A percentile compares a stretch with the other conserved stretches of the same genome.
Conservation (phyloP, 495 filamentous ascomycete genomes). For the Talaromyces stipitatus region DNA sequence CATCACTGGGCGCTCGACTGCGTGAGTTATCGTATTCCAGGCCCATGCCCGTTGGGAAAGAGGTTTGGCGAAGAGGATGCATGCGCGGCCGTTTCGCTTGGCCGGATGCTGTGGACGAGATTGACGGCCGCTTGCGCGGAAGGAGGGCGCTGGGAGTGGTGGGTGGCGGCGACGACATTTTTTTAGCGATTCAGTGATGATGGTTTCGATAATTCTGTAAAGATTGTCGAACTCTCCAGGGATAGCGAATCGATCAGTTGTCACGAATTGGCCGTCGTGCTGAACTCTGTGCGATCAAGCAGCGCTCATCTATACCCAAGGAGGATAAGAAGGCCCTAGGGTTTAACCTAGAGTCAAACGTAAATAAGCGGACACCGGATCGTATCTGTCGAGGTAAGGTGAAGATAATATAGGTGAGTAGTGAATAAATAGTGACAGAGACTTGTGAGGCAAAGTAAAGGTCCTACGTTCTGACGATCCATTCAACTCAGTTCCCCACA, state of each 20-base stretch:
- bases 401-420: neutral
- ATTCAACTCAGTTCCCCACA: neutral
- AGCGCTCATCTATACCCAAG: neutral
- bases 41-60: conserved; percentile 59
- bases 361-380: too few species aligned
- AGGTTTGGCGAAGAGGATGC: conserved; percentile 84
- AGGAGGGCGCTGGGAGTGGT: conserved; percentile 24
- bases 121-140: conserved; percentile 37
- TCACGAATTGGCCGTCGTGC: too few species aligned
- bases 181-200: conserved; percentile 3
- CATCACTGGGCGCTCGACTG: conserved; percentile 42
- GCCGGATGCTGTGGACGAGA: conserved; percentile 30
- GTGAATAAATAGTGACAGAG: neutral
- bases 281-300: neutral
- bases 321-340: too few species aligned
- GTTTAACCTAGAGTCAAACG: too few species aligned
- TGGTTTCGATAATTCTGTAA: too few species aligned
- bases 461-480: neutral
- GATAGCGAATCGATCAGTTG: neutral
- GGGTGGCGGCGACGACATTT: conserved; percentile 40
- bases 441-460: neutral
- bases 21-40: conserved; percentile 56
- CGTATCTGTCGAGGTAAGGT: neutral
- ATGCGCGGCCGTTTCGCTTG: conserved; percentile 31
- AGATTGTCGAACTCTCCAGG: neutral